Conservation (phyloP, 192 early-diverging fungal genomes). For the Spizellomyces punctatus region DNA sequence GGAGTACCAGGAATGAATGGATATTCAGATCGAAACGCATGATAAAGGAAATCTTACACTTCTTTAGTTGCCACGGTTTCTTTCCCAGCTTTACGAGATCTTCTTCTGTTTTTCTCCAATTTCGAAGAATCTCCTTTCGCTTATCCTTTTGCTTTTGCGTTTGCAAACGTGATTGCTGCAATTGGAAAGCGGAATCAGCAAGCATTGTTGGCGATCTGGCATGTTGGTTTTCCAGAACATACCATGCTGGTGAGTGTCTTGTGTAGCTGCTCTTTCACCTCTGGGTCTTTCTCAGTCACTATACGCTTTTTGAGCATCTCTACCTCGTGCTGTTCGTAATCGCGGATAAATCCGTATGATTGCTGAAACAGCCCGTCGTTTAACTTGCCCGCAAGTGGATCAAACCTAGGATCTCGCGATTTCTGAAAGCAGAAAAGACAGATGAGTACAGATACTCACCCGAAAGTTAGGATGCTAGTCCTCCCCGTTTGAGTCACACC, state of each 20-base stretch:
- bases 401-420: constrained; percentile 93
- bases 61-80: constrained; percentile 92
- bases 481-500: constrained; percentile 6
- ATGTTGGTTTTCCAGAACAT: constrained; percentile 4
- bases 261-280: constrained; percentile 62
- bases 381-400: constrained; percentile 81
- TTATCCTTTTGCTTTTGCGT: constrained; percentile 45
- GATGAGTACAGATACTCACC: no score
- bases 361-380: constrained; percentile 92
- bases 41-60: constrained; percentile 56
- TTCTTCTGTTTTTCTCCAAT: constrained; percentile 79
- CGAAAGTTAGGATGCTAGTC: neutral
- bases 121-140: constrained; percentile 65
- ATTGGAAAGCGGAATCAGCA: no score
- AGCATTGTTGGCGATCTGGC: no score
- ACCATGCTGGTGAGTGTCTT: constrained; percentile 64
- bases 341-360: constrained; percentile 86
- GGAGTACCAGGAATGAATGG: no score
- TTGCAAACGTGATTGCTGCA: constrained; percentile 35
- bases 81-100: constrained; percentile 86
- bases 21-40: neutral
- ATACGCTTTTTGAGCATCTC: constrained; percentile 66
- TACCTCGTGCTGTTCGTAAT: constrained; percentile 78
- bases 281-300: constrained; percentile 65
- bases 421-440: constrained; percentile 45